phyloP scores from a whole-genome alignment of 148 eudicot species.

The Chenopodium album region DNA sequence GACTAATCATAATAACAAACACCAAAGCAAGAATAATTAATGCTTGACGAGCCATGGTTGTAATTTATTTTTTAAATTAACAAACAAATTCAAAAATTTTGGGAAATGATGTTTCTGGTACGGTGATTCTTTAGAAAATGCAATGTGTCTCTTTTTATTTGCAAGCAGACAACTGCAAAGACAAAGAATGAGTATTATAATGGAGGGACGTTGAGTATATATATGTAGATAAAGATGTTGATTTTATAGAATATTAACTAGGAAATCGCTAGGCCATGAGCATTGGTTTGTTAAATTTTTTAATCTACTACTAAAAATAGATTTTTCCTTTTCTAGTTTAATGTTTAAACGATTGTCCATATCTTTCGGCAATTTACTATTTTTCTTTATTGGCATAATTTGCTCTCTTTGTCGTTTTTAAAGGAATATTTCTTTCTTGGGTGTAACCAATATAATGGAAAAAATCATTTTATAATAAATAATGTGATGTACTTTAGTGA shows the following conservation, averaged over 20 bases:
- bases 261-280: neutral
- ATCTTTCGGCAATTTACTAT: neutral
- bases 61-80: neutral
- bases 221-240: neutral
- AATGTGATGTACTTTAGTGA: too few relatives aligned
- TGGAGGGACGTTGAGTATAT: neutral
- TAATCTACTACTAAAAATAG: neutral
- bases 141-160: conserved; percentile 4
- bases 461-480: too few relatives aligned
- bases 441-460: too few relatives aligned
- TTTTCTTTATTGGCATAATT: neutral
- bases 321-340: neutral
- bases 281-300: neutral
- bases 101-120: too few relatives aligned
- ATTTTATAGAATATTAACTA: neutral
- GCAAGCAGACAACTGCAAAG: conserved; percentile 23
- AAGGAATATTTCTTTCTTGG: too few relatives aligned
- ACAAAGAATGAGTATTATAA: conserved; percentile 20
- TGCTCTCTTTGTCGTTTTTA: neutral
- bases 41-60: conserved; percentile 8
- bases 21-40: neutral
- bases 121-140: conserved; percentile 19
- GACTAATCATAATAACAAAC: neutral
- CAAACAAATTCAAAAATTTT: too few relatives aligned
- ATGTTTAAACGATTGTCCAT: neutral